phyloP scores from a whole-genome alignment of 805 yeast genomes.

The Yamadazyma laniorum region DNA sequence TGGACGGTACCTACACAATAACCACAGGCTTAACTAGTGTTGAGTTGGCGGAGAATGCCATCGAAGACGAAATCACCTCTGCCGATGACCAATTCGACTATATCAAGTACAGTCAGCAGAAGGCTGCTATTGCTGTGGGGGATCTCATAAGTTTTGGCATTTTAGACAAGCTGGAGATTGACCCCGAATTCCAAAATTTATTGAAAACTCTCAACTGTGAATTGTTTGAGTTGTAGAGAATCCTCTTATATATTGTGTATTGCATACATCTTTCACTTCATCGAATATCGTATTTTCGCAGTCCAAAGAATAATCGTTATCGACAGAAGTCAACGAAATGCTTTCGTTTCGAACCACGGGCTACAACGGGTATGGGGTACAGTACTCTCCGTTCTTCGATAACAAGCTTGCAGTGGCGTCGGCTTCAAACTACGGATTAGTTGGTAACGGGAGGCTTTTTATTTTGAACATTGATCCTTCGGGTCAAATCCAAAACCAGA shows the following conservation, averaged over 20 bases:
- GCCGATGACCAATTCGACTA: constrained; percentile 73
- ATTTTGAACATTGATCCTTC: constrained; percentile 64
- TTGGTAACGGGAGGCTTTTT: constrained; percentile 85
- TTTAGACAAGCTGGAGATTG: constrained; percentile 27
- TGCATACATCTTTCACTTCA: too few relatives aligned
- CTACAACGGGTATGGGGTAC: constrained; percentile 81
- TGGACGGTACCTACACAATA: constrained; percentile 39
- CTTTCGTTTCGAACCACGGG: constrained; percentile 72
- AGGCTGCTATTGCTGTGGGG: constrained; percentile 68
- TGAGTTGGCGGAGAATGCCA: constrained; percentile 16
- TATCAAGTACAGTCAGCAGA: constrained; percentile 70
- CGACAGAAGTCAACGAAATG: too few relatives aligned
- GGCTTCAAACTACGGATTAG: constrained; percentile 89
- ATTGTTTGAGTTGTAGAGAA: too few relatives aligned
- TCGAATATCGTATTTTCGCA: too few relatives aligned
- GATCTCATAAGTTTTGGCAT: constrained; percentile 67
- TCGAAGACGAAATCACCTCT: constrained; percentile 37
- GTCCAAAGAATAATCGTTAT: too few relatives aligned
- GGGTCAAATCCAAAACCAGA: constrained; percentile 58
- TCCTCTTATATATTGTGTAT: too few relatives aligned
- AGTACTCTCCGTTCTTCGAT: constrained; percentile 90
- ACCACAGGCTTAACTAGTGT: constrained; percentile 59
- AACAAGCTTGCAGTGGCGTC: constrained; percentile 87
- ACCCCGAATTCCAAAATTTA: constrained; percentile 19
- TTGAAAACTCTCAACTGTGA: constrained; percentile 43